Conservation (phyloP, 2,329 filamentous ascomycete species). For the Aureobasidium pullulans region DNA sequence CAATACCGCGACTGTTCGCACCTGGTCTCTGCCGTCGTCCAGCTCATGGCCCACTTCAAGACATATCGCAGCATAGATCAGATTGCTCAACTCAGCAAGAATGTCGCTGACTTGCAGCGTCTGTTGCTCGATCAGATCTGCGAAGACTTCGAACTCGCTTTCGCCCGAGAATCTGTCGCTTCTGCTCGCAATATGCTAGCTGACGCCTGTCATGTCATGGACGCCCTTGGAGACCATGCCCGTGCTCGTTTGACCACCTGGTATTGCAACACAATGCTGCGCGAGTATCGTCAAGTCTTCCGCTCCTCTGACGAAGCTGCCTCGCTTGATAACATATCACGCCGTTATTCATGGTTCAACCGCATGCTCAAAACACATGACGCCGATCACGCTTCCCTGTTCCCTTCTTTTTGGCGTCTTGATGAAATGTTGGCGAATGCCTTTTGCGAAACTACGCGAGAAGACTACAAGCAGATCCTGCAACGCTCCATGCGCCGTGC, state of each 20-base stretch:
- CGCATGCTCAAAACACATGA: slow-evolving; percentile 94
- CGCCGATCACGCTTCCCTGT: slow-evolving; percentile 81
- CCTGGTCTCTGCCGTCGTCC: slow-evolving; percentile 85
- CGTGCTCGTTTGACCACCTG: slow-evolving; percentile 77
- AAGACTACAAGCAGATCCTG: slow-evolving; percentile 90
- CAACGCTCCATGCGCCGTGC: slow-evolving; percentile 75
- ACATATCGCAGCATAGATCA: slow-evolving; percentile 97
- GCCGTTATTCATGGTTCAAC: slow-evolving; percentile 93
- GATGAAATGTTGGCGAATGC: slow-evolving; percentile 83
- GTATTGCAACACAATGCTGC: slow-evolving; percentile 96
- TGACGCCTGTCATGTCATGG: slow-evolving; percentile 89
- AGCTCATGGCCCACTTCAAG: slow-evolving; percentile 98
- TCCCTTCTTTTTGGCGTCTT: slow-evolving; percentile 81
- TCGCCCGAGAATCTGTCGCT: slow-evolving; percentile 77
- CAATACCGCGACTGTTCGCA: slow-evolving; percentile 95
- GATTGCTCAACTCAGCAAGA: slow-evolving; percentile 85
- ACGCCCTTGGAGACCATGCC: slow-evolving; percentile 84
- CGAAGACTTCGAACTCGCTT: slow-evolving; percentile 94
- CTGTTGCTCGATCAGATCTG: slow-evolving; percentile 96
- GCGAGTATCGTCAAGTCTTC: slow-evolving; percentile 94
- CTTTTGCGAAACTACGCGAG: slow-evolving; percentile 90
- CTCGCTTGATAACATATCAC: slow-evolving; percentile 89
- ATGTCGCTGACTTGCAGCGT: slow-evolving; percentile 86
- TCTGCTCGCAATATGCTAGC: slow-evolving; percentile 62
- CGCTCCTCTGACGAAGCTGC: slow-evolving; percentile 94